Evolutionary conservation across 2,329 filamentous ascomycete species (phyloP), one percentile per base, ranked within the genome.

Genomic region (Diplodia corticola): DNA sequence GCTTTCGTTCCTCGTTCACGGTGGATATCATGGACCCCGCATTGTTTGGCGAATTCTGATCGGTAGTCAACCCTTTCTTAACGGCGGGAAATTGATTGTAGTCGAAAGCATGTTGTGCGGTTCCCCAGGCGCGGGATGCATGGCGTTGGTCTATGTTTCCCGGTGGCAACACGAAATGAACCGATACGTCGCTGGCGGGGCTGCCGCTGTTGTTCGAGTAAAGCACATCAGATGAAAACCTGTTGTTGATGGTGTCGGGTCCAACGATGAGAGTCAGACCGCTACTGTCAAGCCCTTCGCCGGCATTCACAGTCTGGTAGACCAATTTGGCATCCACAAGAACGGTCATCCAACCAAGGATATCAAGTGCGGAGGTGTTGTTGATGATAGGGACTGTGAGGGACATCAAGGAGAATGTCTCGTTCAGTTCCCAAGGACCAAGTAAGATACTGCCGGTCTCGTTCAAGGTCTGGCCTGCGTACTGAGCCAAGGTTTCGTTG

Each of bases 321-420:
- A 95, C 81, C 1, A 89, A 83, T 4, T 80, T 79, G 1, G 89
- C 89, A 65, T 91, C 86, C 65, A 91, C 85, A n/a, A 96, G 82
- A 2, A 94, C 80, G 1, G 92, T 96, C 80, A 97, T 85, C 81
- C 92, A 97, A 1, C 92, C 93, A 5, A 97, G 82, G 0, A 94
- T 85, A 68, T 90, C 88, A 3, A 80, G 80, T 49, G 79, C 75
- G 2, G 84, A 84, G 1, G 83, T 82, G 69, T 89, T 90, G 74
- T 90, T 88, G 67, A 91, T 85, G 63, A 97, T 87, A 0, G 93
- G 91, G 17, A 94, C 79, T 0, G 93, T 96, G 67, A 96, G 81
- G 2, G 93, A 97, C 13, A 96, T 76, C 12, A 97, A 80, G 24
- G 91, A 91, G 69, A 90, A 91, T 0, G 87, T 86, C 51, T 85